Base-by-base conservation (phyloP, 495 filamentous ascomycete genomes). In the Penicillium bialowiezense region DNA sequence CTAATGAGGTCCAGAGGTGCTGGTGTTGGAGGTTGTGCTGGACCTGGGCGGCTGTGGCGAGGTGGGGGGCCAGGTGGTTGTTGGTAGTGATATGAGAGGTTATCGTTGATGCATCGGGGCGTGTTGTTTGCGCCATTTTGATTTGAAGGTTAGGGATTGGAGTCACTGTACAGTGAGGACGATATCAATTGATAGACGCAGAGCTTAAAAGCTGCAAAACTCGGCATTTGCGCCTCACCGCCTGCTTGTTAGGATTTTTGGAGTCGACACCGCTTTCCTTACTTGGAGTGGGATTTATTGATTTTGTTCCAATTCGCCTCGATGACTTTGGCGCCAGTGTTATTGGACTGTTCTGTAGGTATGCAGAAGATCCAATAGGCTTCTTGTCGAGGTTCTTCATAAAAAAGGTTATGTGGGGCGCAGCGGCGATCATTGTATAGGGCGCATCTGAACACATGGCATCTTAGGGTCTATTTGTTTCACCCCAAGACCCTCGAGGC, bases 1-100 rank as follows among this genome's bases (percentile, higher is more conserved):
- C 5, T 34, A 95, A 75, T 14, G 70, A 72, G 8, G 84, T 86
- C 93, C 93, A 98, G 53, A 86, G 76, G 64, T 96, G 91, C 62
- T 96, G 87, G 67, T 92, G 77, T 60, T 84, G 82, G 51, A 96
- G 82, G 64, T 95, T 91, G 64, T 93, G 82, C 21, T 83, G 75
- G 54, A 95, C 79, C 52, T 87, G 80, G 24, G 79, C 65, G 18
- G 88, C 83, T 41, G 90, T 81, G 35, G 68, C 68, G 41, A 68
- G 50, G 49, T 67, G 59, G 24, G 72, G 67, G 42, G 64, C 52
- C 10, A 50, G 36, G 10, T 63, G 48, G 20, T 57, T 52, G 29
- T 52, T 50, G 39, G 56, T 24, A 33, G 56, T 51, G 36, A 74
- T 67, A 42, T 71, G 65, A 13, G 53, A 51, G 15, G 56, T 68